phyloP scores from a whole-genome alignment of 1,139 yeast genomes.

The Hansenula sp. region DNA sequence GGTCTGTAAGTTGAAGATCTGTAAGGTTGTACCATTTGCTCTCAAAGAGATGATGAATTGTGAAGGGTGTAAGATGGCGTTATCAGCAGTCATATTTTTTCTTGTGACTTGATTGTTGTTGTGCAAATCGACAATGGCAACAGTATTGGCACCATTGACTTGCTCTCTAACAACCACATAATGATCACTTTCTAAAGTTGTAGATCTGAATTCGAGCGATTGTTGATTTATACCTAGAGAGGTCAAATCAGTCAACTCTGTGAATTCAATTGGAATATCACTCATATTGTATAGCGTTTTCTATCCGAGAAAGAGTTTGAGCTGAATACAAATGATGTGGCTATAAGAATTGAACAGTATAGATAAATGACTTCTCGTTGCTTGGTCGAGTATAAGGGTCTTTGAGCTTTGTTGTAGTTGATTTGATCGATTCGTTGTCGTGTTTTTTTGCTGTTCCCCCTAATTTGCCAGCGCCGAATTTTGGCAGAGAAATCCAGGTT shows the following conservation, averaged over 20 bases:
- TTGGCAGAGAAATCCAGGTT: background rate
- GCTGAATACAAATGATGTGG: background rate
- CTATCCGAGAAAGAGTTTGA: background rate
- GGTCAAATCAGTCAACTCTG: constrained; percentile 87
- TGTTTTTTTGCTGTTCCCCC: constrained; percentile 4
- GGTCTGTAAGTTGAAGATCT: constrained; percentile 84
- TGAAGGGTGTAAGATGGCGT: constrained; percentile 93
- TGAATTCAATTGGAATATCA: constrained; percentile 93
- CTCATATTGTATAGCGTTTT: constrained; percentile 27
- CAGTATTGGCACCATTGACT: constrained; percentile 73
- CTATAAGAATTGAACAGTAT: background rate
- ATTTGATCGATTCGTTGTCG: constrained; percentile 1
- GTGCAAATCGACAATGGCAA: constrained; percentile 84
- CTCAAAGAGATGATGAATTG: constrained; percentile 87
- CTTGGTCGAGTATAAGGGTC: background rate
- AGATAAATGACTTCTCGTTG: background rate
- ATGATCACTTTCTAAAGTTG: constrained; percentile 90
- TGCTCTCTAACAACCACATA: constrained; percentile 88
- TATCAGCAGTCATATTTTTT: constrained; percentile 96
- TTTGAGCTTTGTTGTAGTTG: background rate
- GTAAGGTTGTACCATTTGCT: constrained; percentile 95
- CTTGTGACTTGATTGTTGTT: constrained; percentile 73
- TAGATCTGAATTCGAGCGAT: constrained; percentile 87
- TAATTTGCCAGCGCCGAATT: background rate
- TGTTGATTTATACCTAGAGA: constrained; percentile 79